These are phyloP conservation scores for Cytospora paraplurivora DNA, from an alignment of 2,329 filamentous ascomycete genomes.

Conservation along the genomic window DNA sequence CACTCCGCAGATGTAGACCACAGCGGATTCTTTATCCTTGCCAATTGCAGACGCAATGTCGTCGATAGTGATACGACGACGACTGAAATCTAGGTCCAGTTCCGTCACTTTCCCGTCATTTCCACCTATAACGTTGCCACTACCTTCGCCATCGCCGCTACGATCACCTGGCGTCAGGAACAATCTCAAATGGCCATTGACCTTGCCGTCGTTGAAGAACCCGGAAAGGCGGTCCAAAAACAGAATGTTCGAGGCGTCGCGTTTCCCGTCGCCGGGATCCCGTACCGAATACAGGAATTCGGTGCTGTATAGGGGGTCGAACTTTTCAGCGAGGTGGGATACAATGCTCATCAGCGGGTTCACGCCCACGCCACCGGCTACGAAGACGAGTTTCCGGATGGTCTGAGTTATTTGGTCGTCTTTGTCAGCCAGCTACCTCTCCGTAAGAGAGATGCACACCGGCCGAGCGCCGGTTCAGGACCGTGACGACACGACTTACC, in stretches of 20 bases:
- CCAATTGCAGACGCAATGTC: conserved; percentile 48
- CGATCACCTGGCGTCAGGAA: conserved; percentile 49
- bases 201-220: conserved; percentile 42
- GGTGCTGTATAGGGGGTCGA: conserved; percentile 43
- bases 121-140: conserved; percentile 22
- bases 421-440: background rate
- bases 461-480: background rate
- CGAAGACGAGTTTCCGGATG: conserved; percentile 63
- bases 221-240: conserved; percentile 53
- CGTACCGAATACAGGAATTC: conserved; percentile 65
- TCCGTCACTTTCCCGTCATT: conserved; percentile 27
- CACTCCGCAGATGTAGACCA: conserved; percentile 70
- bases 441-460: background rate
- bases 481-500: conserved; percentile 25
- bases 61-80: conserved; percentile 45
- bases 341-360: conserved; percentile 81
- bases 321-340: conserved; percentile 55
- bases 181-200: conserved; percentile 47
- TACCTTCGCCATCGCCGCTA: conserved; percentile 2
- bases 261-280: conserved; percentile 32
- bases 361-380: conserved; percentile 81
- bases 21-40: conserved; percentile 42
- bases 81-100: conserved; percentile 36
- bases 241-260: conserved; percentile 44
- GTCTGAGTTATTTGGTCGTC: conserved; percentile 1